Evolutionary conservation across 208 protist genomes (phyloP).

Genomic region (Trypanosoma mega): DNA sequence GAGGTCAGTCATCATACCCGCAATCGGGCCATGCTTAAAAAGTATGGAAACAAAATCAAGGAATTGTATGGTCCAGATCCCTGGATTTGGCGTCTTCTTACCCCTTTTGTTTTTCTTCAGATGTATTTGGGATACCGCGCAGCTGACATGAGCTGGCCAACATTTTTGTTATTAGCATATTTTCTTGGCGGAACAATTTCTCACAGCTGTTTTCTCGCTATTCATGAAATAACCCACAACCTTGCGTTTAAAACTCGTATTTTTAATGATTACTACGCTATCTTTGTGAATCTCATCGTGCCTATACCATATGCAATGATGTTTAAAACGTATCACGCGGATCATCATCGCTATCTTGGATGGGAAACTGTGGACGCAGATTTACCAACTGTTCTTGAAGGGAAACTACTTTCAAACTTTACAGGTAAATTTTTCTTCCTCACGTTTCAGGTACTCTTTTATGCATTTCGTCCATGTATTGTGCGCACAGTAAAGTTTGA

Average conservation of each 20-base stretch:
- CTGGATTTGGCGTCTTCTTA: conserved; percentile 43
- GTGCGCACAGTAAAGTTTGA: conserved; percentile 61
- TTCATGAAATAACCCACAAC: conserved; percentile 93
- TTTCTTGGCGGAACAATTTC: conserved; percentile 84
- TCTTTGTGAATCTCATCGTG: conserved; percentile 89
- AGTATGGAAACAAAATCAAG: conserved; percentile 75
- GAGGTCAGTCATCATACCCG: conserved; percentile 70
- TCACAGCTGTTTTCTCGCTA: conserved; percentile 82
- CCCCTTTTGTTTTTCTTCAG: conserved; percentile 59
- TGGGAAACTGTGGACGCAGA: conserved; percentile 87
- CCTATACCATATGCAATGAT: conserved; percentile 87
- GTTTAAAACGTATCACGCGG: conserved; percentile 93
- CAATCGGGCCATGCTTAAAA: conserved; percentile 74
- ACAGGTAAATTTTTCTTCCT: conserved; percentile 82
- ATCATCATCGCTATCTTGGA: conserved; percentile 93
- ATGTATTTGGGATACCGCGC: conserved; percentile 58
- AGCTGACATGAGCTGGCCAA: conserved; percentile 65
- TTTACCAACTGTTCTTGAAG: conserved; percentile 81
- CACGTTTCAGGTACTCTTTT: conserved; percentile 89
- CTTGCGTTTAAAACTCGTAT: conserved; percentile 70
- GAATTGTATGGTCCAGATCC: conserved; percentile 72
- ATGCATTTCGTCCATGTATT: conserved; percentile 83
- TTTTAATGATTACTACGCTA: conserved; percentile 80
- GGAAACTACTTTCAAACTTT: conserved; percentile 57
- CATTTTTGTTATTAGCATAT: conserved; percentile 63